Percentiles rank a stretch among this genome's conserved stretches.
Conservation (phyloP, 495 filamentous ascomycete species). For the Aspergillus cristatus region DNA sequence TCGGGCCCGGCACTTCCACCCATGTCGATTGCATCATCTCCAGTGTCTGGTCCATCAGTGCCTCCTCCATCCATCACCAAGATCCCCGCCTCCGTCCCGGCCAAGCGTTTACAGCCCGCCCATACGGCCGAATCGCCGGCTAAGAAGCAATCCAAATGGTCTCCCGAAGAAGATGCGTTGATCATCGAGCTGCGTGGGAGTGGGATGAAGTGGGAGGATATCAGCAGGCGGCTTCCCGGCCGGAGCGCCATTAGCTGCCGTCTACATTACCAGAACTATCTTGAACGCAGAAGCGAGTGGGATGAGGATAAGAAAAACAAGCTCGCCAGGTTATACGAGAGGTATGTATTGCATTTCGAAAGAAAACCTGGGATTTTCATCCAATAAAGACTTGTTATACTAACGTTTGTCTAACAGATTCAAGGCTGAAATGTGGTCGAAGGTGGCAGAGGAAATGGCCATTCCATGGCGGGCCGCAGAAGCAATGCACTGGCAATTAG, state of each 20-base stretch:
- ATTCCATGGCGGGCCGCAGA: conserved; percentile 94
- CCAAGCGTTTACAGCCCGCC: conserved; percentile 43
- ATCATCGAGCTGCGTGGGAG: conserved; percentile 82
- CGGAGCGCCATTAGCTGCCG: conserved; percentile 89
- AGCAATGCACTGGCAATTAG: conserved; percentile 96
- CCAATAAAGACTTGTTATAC: no score
- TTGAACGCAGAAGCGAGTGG: conserved; percentile 86
- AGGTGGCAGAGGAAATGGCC: conserved; percentile 88
- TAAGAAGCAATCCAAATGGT: conserved; percentile 97
- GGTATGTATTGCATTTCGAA: conserved; percentile 46
- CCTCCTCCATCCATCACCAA: conserved; percentile 21
- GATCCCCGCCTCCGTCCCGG: conserved; percentile 22
- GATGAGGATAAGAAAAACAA: conserved; percentile 97
- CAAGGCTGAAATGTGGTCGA: conserved; percentile 95
- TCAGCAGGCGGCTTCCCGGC: conserved; percentile 79
- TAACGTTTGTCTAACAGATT: conserved; percentile 47
- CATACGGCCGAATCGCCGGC: conserved; percentile 61
- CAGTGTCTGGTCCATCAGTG: conserved; percentile 21
- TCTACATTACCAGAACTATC: conserved; percentile 94
- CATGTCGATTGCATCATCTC: conserved; percentile 19
- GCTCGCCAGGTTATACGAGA: conserved; percentile 86
- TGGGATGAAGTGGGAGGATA: conserved; percentile 98
- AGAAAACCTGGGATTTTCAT: conserved; percentile 7
- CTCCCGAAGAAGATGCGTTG: conserved; percentile 75
- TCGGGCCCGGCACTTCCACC: conserved; percentile 31